phyloP scores from a whole-genome alignment of 192 early-diverging fungal species.

The Backusella macrospora region DNA sequence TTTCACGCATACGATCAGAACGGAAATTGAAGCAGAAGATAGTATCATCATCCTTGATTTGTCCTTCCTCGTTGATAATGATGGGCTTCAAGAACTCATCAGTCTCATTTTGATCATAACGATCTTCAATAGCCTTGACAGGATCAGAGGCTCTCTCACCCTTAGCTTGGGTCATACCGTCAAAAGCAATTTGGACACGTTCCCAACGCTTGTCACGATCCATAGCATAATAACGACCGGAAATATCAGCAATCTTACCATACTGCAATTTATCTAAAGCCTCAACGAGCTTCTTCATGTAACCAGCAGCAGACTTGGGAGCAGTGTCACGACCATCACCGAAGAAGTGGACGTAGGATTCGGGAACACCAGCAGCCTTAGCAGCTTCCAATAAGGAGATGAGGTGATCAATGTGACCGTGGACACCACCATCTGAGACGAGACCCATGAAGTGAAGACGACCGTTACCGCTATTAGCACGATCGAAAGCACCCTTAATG shows the following conservation, averaged over 20 bases:
- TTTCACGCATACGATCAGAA: slow-evolving; percentile 97
- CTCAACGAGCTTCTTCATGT: slow-evolving; percentile 76
- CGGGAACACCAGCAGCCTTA: slow-evolving; percentile 80
- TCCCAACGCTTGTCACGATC: slow-evolving; percentile 99
- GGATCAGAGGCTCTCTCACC: slow-evolving; percentile 75
- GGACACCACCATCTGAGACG: slow-evolving; percentile 98
- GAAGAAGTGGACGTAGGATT: slow-evolving; percentile 94
- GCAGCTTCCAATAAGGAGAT: slow-evolving; percentile 81
- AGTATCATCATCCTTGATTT: slow-evolving; percentile 83
- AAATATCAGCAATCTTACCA: slow-evolving; percentile 90
- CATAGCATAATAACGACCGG: slow-evolving; percentile 99
- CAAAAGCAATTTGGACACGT: slow-evolving; percentile 92
- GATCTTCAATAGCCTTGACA: slow-evolving; percentile 77
- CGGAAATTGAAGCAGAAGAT: slow-evolving; percentile 99
- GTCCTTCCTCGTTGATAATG: slow-evolving; percentile 77
- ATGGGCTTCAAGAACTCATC: slow-evolving; percentile 99
- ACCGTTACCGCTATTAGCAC: slow-evolving; percentile 82
- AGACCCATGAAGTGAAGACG: slow-evolving; percentile 94
- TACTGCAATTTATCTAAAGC: slow-evolving; percentile 67
- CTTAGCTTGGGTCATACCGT: slow-evolving; percentile 77
- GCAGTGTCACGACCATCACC: slow-evolving; percentile 98
- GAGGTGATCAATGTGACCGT: slow-evolving; percentile 94
- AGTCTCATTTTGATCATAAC: slow-evolving; percentile 89
- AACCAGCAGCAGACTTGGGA: slow-evolving; percentile 83
- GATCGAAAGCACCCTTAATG: slow-evolving; percentile 82